A percentile compares a stretch with the other conserved stretches of the same genome.
Conservation (phyloP, 1,139 yeast species). For the Protomyces gravidus region DNA sequence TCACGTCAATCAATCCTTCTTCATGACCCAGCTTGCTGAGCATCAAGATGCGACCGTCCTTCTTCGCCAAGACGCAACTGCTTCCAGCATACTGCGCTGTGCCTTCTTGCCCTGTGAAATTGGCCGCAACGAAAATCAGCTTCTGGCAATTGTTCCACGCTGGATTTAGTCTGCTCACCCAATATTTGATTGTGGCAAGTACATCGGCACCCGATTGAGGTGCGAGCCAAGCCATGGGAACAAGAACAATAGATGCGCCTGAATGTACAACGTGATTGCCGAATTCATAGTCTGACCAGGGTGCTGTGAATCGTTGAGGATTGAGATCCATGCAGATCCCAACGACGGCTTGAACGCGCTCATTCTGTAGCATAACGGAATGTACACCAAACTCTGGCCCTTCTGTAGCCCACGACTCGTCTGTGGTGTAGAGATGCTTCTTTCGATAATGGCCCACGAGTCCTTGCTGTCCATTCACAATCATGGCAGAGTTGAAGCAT, state of each 20-base stretch:
- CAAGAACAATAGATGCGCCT: slow-evolving; percentile 54
- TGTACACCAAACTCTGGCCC: slow-evolving; percentile 50
- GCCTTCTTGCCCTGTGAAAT: slow-evolving; percentile 71
- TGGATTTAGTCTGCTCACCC: slow-evolving; percentile 71
- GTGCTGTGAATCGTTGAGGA: slow-evolving; percentile 74
- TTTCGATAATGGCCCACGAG: slow-evolving; percentile 68
- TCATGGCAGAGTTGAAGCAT: slow-evolving; percentile 64
- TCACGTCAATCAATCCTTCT: slow-evolving; percentile 29
- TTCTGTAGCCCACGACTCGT: slow-evolving; percentile 73
- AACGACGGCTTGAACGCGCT: slow-evolving; percentile 47
- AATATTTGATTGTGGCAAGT: slow-evolving; percentile 50
- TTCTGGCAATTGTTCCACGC: slow-evolving; percentile 43
- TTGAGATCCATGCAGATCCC: slow-evolving; percentile 97
- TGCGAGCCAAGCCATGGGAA: slow-evolving; percentile 83
- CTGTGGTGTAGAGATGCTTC: slow-evolving; percentile 72
- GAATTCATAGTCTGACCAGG: slow-evolving; percentile 71
- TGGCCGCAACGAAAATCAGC: slow-evolving; percentile 50
- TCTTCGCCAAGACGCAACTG: slow-evolving; percentile 32
- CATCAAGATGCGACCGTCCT: slow-evolving; percentile 21
- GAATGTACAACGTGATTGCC: slow-evolving; percentile 50
- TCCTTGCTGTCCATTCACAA: slow-evolving; percentile 52
- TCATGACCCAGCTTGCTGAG: slow-evolving; percentile 19
- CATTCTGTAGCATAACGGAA: slow-evolving; percentile 3
- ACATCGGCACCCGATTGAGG: slow-evolving; percentile 39
- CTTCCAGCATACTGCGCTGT: slow-evolving; percentile 71